Evolutionary conservation across 2,329 filamentous ascomycete species (phyloP).

Genomic region (Trichophyton schoenleinii): DNA sequence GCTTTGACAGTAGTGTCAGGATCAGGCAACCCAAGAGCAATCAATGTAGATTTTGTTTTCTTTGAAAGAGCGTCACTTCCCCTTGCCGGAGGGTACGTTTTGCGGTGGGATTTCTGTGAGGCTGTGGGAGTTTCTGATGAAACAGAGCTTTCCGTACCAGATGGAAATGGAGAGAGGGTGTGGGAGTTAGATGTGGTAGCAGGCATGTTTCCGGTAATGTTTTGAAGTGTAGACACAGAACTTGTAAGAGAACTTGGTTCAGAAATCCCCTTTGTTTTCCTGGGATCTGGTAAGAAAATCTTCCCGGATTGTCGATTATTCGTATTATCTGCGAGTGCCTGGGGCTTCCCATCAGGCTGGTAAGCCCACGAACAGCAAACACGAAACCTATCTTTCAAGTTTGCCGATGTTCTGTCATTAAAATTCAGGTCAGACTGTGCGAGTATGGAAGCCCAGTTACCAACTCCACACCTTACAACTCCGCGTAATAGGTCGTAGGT

Average conservation of each 20-base stretch:
- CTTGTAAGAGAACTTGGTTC: neutral
- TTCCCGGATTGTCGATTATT: conserved; percentile 10
- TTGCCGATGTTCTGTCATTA: conserved; percentile 46
- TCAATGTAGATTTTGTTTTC: conserved; percentile 23
- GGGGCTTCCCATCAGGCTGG: conserved; percentile 27
- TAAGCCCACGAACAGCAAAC: conserved; percentile 43
- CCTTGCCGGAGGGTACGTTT: conserved; percentile 9
- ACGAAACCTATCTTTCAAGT: conserved; percentile 50
- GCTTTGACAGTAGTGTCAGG: conserved; percentile 36
- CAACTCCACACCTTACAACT: conserved; percentile 49
- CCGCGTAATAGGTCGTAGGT: conserved; percentile 46
- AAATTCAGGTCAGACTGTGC: conserved; percentile 46
- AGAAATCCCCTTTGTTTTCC: conserved; percentile 11
- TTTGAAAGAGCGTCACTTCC: conserved; percentile 21
- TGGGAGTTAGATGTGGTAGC: neutral
- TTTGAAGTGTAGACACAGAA: neutral
- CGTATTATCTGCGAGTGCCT: conserved; percentile 11
- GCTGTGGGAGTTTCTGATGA: neutral
- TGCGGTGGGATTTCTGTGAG: neutral
- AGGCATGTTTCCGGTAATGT: neutral
- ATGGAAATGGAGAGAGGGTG: neutral
- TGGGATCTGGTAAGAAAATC: conserved; percentile 16
- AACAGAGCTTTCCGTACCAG: neutral
- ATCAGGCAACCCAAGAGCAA: conserved; percentile 37
- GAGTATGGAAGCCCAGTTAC: conserved; percentile 52